Conservation (phyloP, 1,139 yeast species). For the Maudiozyma humilis region DNA sequence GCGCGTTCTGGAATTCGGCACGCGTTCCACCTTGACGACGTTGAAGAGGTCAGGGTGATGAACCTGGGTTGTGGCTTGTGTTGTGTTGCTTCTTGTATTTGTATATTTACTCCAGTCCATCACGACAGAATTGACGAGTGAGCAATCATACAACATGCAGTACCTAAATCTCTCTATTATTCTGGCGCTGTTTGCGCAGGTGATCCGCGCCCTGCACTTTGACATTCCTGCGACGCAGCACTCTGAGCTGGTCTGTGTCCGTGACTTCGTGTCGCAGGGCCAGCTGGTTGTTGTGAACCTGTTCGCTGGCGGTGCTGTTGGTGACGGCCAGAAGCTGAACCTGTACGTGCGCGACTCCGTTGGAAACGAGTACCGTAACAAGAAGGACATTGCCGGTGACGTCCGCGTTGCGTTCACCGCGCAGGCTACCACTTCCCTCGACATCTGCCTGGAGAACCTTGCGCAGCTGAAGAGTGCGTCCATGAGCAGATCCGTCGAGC, state of each 20-base stretch:
- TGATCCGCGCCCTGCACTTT: slow-evolving; percentile 7
- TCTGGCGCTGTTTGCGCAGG: slow-evolving; percentile 1
- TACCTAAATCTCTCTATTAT: not conserved
- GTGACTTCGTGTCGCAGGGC: slow-evolving; percentile 79
- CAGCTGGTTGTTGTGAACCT: slow-evolving; percentile 81
- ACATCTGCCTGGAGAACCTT: slow-evolving; percentile 76
- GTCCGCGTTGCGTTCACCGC: slow-evolving; percentile 75
- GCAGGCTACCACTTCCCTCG: slow-evolving; percentile 74
- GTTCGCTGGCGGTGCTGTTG: slow-evolving; percentile 59
- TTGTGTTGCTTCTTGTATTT: no score
- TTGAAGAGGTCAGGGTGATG: no score
- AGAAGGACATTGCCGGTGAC: slow-evolving; percentile 56
- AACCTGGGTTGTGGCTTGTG: no score
- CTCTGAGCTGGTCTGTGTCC: slow-evolving; percentile 60
- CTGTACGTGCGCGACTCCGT: slow-evolving; percentile 53
- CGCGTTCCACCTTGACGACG: no score
- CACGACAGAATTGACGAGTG: no score
- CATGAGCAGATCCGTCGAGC: slow-evolving; percentile 59
- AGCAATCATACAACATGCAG: slow-evolving; percentile 4
- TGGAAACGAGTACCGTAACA: slow-evolving; percentile 64
- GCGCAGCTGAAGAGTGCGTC: slow-evolving; percentile 37
- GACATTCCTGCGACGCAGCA: slow-evolving; percentile 13
- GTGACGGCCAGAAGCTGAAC: slow-evolving; percentile 78
- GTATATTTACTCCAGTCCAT: no score
- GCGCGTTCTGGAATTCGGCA: no score